Percentiles rank a stretch among this genome's conserved stretches.
Conservation (phyloP, 176 grass and related monocot species). For the Paspalum notatum region DNA sequence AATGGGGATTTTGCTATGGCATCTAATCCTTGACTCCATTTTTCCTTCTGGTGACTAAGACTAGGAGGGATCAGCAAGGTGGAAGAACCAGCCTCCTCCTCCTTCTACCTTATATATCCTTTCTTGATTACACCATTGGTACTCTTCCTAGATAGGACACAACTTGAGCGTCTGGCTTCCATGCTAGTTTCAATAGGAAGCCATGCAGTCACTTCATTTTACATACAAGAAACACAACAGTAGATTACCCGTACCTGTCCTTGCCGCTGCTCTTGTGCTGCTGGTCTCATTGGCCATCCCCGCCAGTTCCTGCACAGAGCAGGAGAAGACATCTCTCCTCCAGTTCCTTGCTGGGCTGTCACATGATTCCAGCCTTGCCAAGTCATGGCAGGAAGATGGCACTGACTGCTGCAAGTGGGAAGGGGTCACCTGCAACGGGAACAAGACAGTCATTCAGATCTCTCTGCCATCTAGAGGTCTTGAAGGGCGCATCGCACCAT, state of each 20-base stretch:
- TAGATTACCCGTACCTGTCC: neutral
- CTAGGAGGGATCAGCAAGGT: neutral
- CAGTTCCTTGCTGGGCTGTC: neutral
- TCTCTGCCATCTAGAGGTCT: neutral
- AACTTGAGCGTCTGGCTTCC: neutral
- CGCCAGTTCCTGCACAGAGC: neutral
- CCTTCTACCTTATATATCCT: neutral
- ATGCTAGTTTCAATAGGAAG: neutral
- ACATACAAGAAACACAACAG: neutral
- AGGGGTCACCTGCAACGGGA: neutral
- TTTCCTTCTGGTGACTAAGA: neutral
- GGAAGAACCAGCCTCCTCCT: neutral
- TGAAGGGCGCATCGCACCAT: neutral
- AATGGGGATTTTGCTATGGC: neutral
- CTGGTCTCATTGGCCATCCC: neutral
- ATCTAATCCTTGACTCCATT: neutral
- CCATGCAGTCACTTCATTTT: conserved; percentile 27
- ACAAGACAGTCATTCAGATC: neutral
- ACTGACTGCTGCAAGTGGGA: neutral
- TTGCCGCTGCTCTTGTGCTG: neutral
- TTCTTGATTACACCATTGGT: neutral
- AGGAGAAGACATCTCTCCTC: neutral
- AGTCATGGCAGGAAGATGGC: neutral
- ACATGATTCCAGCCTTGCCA: neutral
- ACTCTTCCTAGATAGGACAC: neutral